Conservation (phyloP, 129 eudicot genomes). For the Flaveria bidentis region DNA sequence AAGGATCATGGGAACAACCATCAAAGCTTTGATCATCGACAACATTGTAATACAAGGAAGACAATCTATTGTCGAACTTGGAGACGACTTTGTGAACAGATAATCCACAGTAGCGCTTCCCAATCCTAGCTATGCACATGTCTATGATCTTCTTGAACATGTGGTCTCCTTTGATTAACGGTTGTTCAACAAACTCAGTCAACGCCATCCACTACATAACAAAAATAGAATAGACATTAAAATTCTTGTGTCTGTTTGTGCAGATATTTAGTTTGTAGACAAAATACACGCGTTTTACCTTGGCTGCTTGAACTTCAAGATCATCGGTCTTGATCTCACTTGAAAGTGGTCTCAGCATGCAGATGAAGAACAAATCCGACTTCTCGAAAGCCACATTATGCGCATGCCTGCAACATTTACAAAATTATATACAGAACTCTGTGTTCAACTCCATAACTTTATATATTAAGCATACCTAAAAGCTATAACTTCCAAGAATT, state of each 20-base stretch:
- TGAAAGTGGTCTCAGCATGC: conserved; percentile 72
- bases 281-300: conserved; percentile 45
- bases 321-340: conserved; percentile 63
- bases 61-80: conserved; percentile 62
- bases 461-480: conserved; percentile 50
- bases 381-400: conserved; percentile 85
- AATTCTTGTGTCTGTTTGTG: conserved; percentile 12
- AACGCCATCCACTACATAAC: conserved; percentile 89
- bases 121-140: conserved; percentile 69
- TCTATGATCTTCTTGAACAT: conserved; percentile 77
- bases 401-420: conserved; percentile 56
- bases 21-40: conserved; percentile 46
- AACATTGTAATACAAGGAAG: conserved; percentile 70
- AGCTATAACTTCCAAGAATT: conserved; percentile 78
- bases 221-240: background rate
- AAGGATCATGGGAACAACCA: conserved; percentile 24
- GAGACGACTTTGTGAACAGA: conserved; percentile 72
- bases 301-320: conserved; percentile 88
- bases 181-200: conserved; percentile 67
- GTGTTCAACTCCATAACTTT: background rate
- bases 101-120: conserved; percentile 78
- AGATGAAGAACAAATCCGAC: conserved; percentile 84
- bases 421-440: background rate
- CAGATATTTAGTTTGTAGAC: background rate
- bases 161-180: conserved; percentile 59